A percentile compares a stretch with the other conserved stretches of the same genome.
Conservation (phyloP, 1,284 basidiomycete species). For the Pseudozyma sp. region DNA sequence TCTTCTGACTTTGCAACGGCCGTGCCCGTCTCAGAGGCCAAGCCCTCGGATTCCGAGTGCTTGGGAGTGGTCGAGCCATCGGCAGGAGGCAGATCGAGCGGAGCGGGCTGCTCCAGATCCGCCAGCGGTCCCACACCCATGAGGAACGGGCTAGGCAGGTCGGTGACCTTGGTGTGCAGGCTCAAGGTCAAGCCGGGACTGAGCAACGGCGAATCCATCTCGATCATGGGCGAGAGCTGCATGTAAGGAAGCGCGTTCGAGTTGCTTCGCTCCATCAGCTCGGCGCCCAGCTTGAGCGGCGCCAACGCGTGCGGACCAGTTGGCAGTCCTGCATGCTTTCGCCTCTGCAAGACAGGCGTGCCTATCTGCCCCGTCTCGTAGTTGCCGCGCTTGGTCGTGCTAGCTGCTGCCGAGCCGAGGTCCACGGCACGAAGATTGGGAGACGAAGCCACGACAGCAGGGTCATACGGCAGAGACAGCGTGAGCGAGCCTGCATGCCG, state of each 20-base stretch:
- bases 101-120: constrained; percentile 46
- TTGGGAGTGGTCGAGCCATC: constrained; percentile 38
- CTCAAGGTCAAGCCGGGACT: constrained; percentile 40
- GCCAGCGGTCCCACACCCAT: constrained; percentile 38
- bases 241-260: constrained; percentile 30
- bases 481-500: constrained; percentile 58
- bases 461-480: constrained; percentile 54
- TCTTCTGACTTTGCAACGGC: constrained; percentile 4
- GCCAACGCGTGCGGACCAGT: constrained; percentile 26
- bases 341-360: constrained; percentile 43
- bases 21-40: background rate
- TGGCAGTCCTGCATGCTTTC: constrained; percentile 35
- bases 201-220: constrained; percentile 50
- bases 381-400: constrained; percentile 1
- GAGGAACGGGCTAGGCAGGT: constrained; percentile 44
- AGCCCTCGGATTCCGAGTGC: constrained; percentile 15
- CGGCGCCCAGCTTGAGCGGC: constrained; percentile 37
- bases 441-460: constrained; percentile 29
- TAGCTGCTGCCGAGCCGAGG: constrained; percentile 11
- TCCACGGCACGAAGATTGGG: constrained; percentile 34
- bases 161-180: constrained; percentile 27
- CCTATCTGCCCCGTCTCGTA: constrained; percentile 20
- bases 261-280: constrained; percentile 36
- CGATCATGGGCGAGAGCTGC: constrained; percentile 52
- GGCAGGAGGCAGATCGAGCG: constrained; percentile 36